Conservation (phyloP, 2,329 filamentous ascomycete species). For the Diaporthe caulivora region DNA sequence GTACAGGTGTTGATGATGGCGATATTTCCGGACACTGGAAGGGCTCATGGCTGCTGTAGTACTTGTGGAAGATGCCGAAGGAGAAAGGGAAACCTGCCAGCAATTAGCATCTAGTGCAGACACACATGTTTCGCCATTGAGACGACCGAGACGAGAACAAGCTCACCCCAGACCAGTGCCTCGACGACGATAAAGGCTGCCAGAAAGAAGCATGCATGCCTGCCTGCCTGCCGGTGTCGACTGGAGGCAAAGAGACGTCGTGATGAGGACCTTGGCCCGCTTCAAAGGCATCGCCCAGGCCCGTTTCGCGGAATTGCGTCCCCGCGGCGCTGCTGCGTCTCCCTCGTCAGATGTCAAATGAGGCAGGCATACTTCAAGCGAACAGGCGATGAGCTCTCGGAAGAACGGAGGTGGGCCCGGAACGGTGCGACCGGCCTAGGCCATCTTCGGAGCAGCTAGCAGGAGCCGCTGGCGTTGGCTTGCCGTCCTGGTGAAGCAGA, state of each 20-base stretch:
- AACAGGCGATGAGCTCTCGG: neutral
- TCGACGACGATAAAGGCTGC: constrained; percentile 64
- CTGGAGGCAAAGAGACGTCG: constrained; percentile 46
- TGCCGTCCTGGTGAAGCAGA: neutral
- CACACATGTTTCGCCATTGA: neutral
- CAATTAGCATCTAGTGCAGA: neutral
- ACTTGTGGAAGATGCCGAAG: constrained; percentile 78
- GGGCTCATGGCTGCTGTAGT: constrained; percentile 71
- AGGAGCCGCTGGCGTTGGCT: neutral
- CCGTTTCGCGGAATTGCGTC: neutral
- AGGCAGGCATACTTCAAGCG: neutral
- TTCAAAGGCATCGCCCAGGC: constrained; percentile 3
- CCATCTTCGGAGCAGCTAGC: neutral
- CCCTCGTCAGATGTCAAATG: neutral
- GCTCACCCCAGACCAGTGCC: constrained; percentile 64
- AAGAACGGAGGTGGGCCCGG: neutral
- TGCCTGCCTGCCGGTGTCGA: constrained; percentile 53
- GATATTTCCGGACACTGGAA: constrained; percentile 67
- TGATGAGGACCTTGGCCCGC: neutral
- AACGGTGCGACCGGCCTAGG: neutral
- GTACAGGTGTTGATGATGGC: constrained; percentile 60
- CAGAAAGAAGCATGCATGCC: constrained; percentile 57
- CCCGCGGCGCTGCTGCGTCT: neutral
- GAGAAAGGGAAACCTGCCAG: constrained; percentile 72
- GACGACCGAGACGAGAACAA: neutral